Evolutionary conservation across 139 green algal genomes (phyloP).

Genomic region (Auxenochlorella protothecoides): DNA sequence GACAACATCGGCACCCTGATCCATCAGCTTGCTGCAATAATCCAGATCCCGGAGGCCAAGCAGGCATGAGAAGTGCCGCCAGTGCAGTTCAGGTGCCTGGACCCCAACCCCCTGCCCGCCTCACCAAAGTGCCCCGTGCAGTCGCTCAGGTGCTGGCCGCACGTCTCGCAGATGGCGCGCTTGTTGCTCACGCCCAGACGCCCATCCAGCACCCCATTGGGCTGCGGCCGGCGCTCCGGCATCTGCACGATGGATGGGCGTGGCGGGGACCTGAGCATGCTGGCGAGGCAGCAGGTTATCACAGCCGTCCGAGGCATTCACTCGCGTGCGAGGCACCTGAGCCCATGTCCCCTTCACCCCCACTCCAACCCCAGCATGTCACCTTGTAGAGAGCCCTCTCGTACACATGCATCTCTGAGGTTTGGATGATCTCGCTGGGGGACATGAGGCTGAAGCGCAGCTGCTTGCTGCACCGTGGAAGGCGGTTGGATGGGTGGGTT

Average conservation of each 20-base stretch:
- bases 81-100: too few relatives aligned
- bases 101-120: neutral
- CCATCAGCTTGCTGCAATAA: too few relatives aligned
- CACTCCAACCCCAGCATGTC: neutral
- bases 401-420: slow-evolving; percentile 74
- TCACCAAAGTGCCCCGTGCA: slow-evolving; percentile 91
- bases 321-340: neutral
- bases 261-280: neutral
- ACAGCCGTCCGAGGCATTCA: neutral
- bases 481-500: too few relatives aligned
- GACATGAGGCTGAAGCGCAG: slow-evolving; percentile 81
- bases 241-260: slow-evolving; percentile 37
- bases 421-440: slow-evolving; percentile 70
- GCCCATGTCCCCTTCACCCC: neutral
- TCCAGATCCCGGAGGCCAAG: too few relatives aligned
- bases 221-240: slow-evolving; percentile 67
- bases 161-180: slow-evolving; percentile 75
- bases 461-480: slow-evolving; percentile 49
- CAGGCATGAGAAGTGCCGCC: too few relatives aligned
- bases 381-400: slow-evolving; percentile 82
- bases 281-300: neutral
- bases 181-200: slow-evolving; percentile 78
- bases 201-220: slow-evolving; percentile 78
- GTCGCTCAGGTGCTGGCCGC: slow-evolving; percentile 72
- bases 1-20: too few relatives aligned